Evolutionary conservation across 2,329 filamentous ascomycete genomes (phyloP).

Genomic region (Fusarium clavum): DNA sequence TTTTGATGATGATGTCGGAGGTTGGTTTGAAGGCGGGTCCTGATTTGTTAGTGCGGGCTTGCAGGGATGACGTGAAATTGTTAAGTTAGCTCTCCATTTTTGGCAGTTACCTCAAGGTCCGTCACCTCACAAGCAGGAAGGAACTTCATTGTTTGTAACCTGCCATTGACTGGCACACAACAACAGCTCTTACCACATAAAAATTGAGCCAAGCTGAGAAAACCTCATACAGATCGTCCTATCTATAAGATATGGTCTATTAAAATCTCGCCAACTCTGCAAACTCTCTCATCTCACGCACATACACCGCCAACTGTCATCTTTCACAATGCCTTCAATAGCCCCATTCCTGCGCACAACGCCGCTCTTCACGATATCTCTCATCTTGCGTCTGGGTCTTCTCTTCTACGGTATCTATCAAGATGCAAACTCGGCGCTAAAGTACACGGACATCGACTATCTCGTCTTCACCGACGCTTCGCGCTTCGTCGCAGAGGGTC

Average conservation of each 20-base stretch:
- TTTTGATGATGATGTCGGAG: constrained; percentile 36
- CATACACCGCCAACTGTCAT: constrained; percentile 45
- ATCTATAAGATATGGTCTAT: constrained; percentile 30
- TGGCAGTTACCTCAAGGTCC: constrained; percentile 26
- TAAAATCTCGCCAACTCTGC: background rate
- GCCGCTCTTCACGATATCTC: constrained; percentile 67
- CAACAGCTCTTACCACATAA: background rate
- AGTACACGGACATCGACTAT: constrained; percentile 99
- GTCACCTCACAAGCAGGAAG: background rate
- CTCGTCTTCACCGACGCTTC: constrained; percentile 97
- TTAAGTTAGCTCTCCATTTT: constrained; percentile 33
- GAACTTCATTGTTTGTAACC: constrained; percentile 17
- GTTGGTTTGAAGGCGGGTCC: constrained; percentile 37
- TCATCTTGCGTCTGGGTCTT: constrained; percentile 76
- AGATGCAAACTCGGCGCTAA: constrained; percentile 89
- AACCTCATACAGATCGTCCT: background rate
- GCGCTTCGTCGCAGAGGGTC: constrained; percentile 74
- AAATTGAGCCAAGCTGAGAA: background rate
- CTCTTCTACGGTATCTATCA: constrained; percentile 92
- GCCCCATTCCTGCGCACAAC: constrained; percentile 49
- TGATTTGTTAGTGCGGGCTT: constrained; percentile 38
- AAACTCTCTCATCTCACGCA: constrained; percentile 13
- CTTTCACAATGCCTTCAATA: constrained; percentile 41
- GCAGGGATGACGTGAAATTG: constrained; percentile 43
- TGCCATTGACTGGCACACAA: constrained; percentile 30